A percentile compares a stretch with the other conserved stretches of the same genome.
These are phyloP conservation scores for Pythium phragmitis DNA, from an alignment of 352 stramenopile genomes.

Conservation along the genomic window DNA sequence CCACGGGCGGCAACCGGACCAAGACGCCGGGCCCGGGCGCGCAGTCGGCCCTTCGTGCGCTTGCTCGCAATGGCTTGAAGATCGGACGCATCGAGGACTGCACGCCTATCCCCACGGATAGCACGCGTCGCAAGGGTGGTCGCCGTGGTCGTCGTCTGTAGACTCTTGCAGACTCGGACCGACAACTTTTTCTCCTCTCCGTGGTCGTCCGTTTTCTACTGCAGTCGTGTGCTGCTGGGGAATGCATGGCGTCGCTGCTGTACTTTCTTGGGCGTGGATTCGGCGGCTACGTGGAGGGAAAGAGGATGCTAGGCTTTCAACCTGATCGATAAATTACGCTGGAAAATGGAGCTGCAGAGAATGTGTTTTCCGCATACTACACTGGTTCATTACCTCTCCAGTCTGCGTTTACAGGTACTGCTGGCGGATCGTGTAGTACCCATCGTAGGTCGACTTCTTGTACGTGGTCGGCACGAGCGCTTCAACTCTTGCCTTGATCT, in stretches of 20 bases:
- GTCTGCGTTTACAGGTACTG: slow-evolving; percentile 9
- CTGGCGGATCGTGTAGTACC: slow-evolving; percentile 4
- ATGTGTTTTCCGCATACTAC: neutral
- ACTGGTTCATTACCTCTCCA: neutral
- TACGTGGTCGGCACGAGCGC: slow-evolving; percentile 35
- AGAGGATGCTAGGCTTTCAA: neutral
- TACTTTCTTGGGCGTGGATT: no score
- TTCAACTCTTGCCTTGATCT: slow-evolving; percentile 45
- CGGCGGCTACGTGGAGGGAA: no score
- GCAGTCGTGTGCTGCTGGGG: neutral
- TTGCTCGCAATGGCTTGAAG: slow-evolving; percentile 99
- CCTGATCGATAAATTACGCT: slow-evolving; percentile 19
- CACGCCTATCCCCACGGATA: slow-evolving; percentile 99
- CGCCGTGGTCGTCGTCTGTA: slow-evolving; percentile 99
- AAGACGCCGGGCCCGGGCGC: slow-evolving; percentile 98
- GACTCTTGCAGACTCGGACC: slow-evolving; percentile 11
- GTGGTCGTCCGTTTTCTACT: neutral
- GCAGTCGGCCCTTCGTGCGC: slow-evolving; percentile 97
- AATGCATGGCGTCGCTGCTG: no score
- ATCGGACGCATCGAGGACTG: slow-evolving; percentile 99
- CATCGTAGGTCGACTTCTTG: slow-evolving; percentile 1
- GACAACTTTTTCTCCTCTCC: neutral
- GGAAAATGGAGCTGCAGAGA: slow-evolving; percentile 9
- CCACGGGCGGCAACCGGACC: slow-evolving; percentile 98
- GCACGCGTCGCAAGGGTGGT: slow-evolving; percentile 97